Conservation (phyloP, 345 rosid species). For the Passiflora organensis region DNA sequence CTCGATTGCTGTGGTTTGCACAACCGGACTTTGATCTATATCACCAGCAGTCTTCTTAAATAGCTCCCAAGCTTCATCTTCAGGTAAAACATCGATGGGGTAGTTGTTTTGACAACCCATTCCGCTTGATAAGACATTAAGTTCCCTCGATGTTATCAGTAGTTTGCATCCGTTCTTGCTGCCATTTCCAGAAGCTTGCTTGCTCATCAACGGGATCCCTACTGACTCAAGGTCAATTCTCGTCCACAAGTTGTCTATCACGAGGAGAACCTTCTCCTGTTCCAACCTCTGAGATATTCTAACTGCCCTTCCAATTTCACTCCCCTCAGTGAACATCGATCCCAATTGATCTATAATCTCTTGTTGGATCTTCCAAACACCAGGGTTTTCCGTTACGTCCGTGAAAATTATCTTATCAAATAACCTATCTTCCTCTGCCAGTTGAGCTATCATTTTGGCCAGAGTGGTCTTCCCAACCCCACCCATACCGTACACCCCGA, state of each 20-base stretch:
- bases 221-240: slow-evolving; percentile 15
- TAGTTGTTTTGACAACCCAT: slow-evolving; percentile 10
- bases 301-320: neutral
- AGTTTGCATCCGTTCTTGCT: too few relatives aligned
- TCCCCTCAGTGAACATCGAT: slow-evolving; percentile 7
- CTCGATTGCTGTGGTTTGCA: neutral
- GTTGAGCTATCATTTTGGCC: slow-evolving; percentile 1
- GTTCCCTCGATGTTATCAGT: slow-evolving; percentile 19
- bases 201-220: slow-evolving; percentile 20
- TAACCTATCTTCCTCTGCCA: neutral
- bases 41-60: slow-evolving; percentile 20
- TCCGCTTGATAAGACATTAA: slow-evolving; percentile 1
- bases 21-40: neutral
- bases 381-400: slow-evolving; percentile 7
- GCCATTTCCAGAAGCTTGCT: too few relatives aligned
- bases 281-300: too few relatives aligned
- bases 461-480: slow-evolving; percentile 20
- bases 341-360: slow-evolving; percentile 19
- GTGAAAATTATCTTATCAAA: slow-evolving; percentile 12
- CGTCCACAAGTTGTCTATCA: slow-evolving; percentile 31
- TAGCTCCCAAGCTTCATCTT: slow-evolving; percentile 19
- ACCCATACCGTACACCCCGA: slow-evolving; percentile 21
- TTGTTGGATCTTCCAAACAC: slow-evolving; percentile 10
- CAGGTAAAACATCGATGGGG: neutral
- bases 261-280: slow-evolving; percentile 22